A percentile compares a stretch with the other conserved stretches of the same genome.
These are phyloP conservation scores for Vitis rupestris DNA, from an alignment of 164 flowering plant genomes.

Conservation along the genomic window DNA sequence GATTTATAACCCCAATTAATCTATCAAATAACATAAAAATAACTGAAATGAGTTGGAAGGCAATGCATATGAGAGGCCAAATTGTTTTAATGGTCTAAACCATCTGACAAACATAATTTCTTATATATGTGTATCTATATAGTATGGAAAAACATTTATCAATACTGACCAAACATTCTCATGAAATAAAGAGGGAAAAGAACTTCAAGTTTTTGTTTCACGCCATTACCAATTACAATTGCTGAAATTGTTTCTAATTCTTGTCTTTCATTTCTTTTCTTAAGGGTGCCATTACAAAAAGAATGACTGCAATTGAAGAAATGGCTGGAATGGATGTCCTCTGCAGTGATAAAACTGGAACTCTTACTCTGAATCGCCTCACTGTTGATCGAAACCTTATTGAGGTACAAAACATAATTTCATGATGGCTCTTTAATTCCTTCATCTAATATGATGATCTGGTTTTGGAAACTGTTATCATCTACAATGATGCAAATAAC, in stretches of 20 bases:
- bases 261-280: conserved; percentile 9
- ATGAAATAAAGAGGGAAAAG: not conserved
- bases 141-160: too few species aligned
- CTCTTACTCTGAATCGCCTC: conserved; percentile 81
- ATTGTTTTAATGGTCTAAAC: not conserved
- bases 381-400: conserved; percentile 76
- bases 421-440: not conserved
- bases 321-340: conserved; percentile 96
- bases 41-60: not conserved
- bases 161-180: too few species aligned
- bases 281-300: conserved; percentile 84
- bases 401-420: conserved; percentile 44
- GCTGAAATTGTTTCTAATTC: not conserved
- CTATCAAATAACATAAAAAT: not conserved
- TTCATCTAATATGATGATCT: not conserved
- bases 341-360: conserved; percentile 91
- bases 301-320: conserved; percentile 95
- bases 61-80: not conserved
- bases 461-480: not conserved
- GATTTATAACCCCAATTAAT: not conserved
- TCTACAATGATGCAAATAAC: not conserved
- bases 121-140: too few species aligned
- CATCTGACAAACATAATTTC: not conserved
- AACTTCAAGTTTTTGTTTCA: not conserved
- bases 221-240: not conserved